A percentile compares a stretch with the other conserved stretches of the same genome.
phyloP scores from a whole-genome alignment of 1,139 yeast species.

The Debaryomycetaceae sp. region DNA sequence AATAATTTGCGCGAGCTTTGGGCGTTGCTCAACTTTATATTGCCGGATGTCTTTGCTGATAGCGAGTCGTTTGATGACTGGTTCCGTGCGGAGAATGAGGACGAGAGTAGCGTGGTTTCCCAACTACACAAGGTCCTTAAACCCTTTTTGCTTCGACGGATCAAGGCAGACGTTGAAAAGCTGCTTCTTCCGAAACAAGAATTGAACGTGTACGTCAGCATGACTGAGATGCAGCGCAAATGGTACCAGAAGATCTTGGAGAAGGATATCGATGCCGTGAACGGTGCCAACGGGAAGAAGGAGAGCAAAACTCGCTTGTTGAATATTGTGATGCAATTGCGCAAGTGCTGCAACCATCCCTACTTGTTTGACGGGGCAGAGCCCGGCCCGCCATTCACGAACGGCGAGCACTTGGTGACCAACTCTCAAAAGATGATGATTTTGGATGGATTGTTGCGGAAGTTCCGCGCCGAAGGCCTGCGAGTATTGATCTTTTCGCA shows the following conservation, averaged over 20 bases:
- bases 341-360: conserved; percentile 80
- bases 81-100: conserved; percentile 37
- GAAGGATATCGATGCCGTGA: conserved; percentile 75
- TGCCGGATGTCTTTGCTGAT: conserved; percentile 73
- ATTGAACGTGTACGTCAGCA: conserved; percentile 58
- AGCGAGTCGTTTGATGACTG: conserved; percentile 65
- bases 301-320: conserved; percentile 66
- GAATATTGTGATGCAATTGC: conserved; percentile 73
- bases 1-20: conserved; percentile 71
- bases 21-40: conserved; percentile 65
- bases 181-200: conserved; percentile 67
- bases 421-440: conserved; percentile 68
- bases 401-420: conserved; percentile 68
- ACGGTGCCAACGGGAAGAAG: conserved; percentile 66
- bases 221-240: conserved; percentile 66
- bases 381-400: conserved; percentile 79
- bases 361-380: conserved; percentile 79
- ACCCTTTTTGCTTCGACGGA: conserved; percentile 65
- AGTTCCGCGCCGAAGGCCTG: conserved; percentile 56
- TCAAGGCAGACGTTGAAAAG: conserved; percentile 71
- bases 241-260: conserved; percentile 72
- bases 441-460: conserved; percentile 54
- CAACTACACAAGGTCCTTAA: conserved; percentile 83
- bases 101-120: conserved; percentile 45
- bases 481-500: conserved; percentile 71